phyloP scores from a whole-genome alignment of 371 early-diverging fungal genomes.

The Rhizopus delemar region DNA sequence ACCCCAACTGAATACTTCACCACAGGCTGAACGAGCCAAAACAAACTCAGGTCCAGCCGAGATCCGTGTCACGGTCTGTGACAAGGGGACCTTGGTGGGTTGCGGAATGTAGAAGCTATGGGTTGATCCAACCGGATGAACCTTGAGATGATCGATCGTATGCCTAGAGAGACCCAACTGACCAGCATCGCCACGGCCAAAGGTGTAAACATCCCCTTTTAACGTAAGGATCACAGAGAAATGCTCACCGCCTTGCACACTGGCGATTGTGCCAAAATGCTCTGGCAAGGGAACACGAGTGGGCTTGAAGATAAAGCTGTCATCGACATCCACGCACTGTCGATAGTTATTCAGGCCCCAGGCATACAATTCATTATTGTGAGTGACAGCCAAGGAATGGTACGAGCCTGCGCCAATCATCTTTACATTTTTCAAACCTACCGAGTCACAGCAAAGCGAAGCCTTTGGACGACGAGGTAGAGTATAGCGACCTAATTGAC shows the following conservation, averaged over 20 bases:
- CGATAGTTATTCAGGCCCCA: slow-evolving; percentile 97
- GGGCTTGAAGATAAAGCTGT: slow-evolving; percentile 51
- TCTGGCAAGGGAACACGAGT: slow-evolving; percentile 51
- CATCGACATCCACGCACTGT: slow-evolving; percentile 78
- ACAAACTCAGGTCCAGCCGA: slow-evolving; percentile 88
- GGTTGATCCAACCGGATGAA: slow-evolving; percentile 26
- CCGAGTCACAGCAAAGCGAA: slow-evolving; percentile 59
- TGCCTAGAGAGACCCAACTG: slow-evolving; percentile 84
- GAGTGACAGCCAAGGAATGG: slow-evolving; percentile 81
- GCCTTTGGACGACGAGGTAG: slow-evolving; percentile 66
- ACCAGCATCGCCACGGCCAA: slow-evolving; percentile 89
- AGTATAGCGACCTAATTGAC: slow-evolving; percentile 87
- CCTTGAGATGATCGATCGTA: slow-evolving; percentile 20
- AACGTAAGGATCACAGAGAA: slow-evolving; percentile 78
- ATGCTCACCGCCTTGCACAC: slow-evolving; percentile 88
- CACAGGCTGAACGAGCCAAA: slow-evolving; percentile 69
- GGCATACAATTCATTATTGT: slow-evolving; percentile 67
- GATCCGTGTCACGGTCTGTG: slow-evolving; percentile 61
- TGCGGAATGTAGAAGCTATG: slow-evolving; percentile 64
- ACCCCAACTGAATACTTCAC: slow-evolving; percentile 90
- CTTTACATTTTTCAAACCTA: slow-evolving; percentile 60
- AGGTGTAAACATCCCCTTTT: slow-evolving; percentile 78
- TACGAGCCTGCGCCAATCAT: slow-evolving; percentile 82
- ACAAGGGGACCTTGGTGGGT: slow-evolving; percentile 53
- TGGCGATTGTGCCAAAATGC: slow-evolving; percentile 38